Evolutionary conservation across 2,329 filamentous ascomycete species (phyloP).

Genomic region (Alternaria consortialis): DNA sequence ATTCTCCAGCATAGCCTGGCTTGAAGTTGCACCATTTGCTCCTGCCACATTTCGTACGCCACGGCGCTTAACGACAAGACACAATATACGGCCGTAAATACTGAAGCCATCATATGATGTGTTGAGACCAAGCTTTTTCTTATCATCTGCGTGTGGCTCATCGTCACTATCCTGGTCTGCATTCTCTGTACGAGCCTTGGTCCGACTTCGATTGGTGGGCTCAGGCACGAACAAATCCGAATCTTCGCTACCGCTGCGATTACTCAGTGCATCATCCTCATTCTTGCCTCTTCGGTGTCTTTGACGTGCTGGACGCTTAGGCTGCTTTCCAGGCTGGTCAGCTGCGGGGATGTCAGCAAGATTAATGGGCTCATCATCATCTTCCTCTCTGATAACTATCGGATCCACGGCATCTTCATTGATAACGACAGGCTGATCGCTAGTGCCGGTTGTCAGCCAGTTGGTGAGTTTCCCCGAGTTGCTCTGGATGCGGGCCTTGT

Average conservation of each 20-base stretch:
- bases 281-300: slow-evolving; percentile 22
- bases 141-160: slow-evolving; percentile 75
- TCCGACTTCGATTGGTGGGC: slow-evolving; percentile 30
- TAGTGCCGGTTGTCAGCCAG: slow-evolving; percentile 54
- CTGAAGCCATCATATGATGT: slow-evolving; percentile 95
- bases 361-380: slow-evolving; percentile 62
- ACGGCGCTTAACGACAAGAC: slow-evolving; percentile 83
- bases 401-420: slow-evolving; percentile 56
- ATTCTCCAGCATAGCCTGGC: slow-evolving; percentile 53
- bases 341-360: slow-evolving; percentile 67
- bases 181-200: slow-evolving; percentile 17
- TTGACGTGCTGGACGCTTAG: slow-evolving; percentile 25
- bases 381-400: slow-evolving; percentile 63
- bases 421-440: slow-evolving; percentile 54
- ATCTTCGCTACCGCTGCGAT: slow-evolving; percentile 45
- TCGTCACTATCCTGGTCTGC: slow-evolving; percentile 33
- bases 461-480: slow-evolving; percentile 58
- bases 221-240: slow-evolving; percentile 40
- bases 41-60: slow-evolving; percentile 43
- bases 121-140: slow-evolving; percentile 88
- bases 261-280: slow-evolving; percentile 24
- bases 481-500: slow-evolving; percentile 55
- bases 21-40: slow-evolving; percentile 34
- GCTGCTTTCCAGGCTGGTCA: slow-evolving; percentile 17
- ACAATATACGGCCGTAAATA: slow-evolving; percentile 92